phyloP scores from a whole-genome alignment of 192 early-diverging fungal genomes.

The Coemansia sp. region DNA sequence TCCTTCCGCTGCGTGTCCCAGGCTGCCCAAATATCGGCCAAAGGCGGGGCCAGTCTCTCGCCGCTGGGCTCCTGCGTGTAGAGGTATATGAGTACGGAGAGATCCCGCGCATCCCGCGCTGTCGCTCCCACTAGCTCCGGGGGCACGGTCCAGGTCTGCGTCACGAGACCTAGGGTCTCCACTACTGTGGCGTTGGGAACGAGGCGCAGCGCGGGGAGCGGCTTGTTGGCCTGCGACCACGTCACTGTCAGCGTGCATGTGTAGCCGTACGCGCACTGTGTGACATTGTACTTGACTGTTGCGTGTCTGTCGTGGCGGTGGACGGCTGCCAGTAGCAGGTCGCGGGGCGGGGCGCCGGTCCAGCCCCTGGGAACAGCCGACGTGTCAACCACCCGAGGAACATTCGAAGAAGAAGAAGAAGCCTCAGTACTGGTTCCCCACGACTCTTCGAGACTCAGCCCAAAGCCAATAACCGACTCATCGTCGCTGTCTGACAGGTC shows the following conservation, averaged over 20 bases:
- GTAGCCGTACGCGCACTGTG: background rate
- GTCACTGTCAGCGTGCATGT: conserved; percentile 6
- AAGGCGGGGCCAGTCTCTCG: conserved; percentile 14
- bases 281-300: background rate
- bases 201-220: background rate
- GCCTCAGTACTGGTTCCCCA: background rate
- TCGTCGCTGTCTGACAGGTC: background rate
- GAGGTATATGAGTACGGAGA: conserved; percentile 19
- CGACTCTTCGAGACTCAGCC: too few relatives aligned
- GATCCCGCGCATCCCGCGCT: conserved; percentile 20
- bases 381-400: conserved; percentile 3
- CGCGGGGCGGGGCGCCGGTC: conserved; percentile 13
- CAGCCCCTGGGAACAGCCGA: conserved; percentile 15
- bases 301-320: conserved; percentile 22
- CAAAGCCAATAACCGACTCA: background rate
- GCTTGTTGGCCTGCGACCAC: conserved; percentile 19
- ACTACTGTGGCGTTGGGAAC: background rate
- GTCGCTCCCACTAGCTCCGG: conserved; percentile 4
- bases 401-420: too few relatives aligned
- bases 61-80: conserved; percentile 9
- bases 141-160: conserved; percentile 24
- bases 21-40: conserved; percentile 23
- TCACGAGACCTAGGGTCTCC: background rate
- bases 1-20: conserved; percentile 15
- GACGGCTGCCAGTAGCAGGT: conserved; percentile 7